Evolutionary conservation across 1,139 yeast species (phyloP).

Genomic region (Fermentozyma sake): DNA sequence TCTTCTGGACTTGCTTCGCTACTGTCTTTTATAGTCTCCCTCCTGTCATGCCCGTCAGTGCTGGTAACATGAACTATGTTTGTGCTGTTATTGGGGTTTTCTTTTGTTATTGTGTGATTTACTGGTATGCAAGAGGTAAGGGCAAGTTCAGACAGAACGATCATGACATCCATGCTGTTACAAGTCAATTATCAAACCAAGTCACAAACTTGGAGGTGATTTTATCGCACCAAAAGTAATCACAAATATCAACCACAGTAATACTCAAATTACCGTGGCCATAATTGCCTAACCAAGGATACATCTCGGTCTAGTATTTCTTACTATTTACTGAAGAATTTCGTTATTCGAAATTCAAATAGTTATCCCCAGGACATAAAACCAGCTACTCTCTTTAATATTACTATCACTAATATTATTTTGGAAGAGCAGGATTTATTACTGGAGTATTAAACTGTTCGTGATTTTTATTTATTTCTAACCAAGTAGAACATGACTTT

Average conservation of each 20-base stretch:
- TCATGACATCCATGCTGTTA: constrained; percentile 19
- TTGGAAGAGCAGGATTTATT: too few species aligned
- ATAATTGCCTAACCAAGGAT: too few species aligned
- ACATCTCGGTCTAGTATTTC: too few species aligned
- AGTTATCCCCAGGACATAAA: too few species aligned
- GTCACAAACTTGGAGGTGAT: constrained; percentile 19
- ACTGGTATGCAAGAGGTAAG: constrained; percentile 39
- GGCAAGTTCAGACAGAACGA: constrained; percentile 27
- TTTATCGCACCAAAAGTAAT: constrained; percentile 11
- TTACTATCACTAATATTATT: too few species aligned
- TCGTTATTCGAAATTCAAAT: too few species aligned
- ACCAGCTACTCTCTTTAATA: too few species aligned
- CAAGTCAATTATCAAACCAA: constrained; percentile 24
- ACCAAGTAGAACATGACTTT: too few species aligned
- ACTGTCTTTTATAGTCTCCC: constrained; percentile 43
- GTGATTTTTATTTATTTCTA: too few species aligned
- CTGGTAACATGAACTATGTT: constrained; percentile 44
- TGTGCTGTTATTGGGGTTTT: constrained; percentile 37
- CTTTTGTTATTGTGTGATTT: constrained; percentile 25
- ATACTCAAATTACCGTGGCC: neutral
- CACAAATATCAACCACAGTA: constrained; percentile 1
- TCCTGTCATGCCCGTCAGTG: constrained; percentile 39
- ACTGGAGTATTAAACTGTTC: too few species aligned
- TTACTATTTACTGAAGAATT: too few species aligned
- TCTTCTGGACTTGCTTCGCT: constrained; percentile 39